phyloP scores from a whole-genome alignment of 73 alveolate species.

The Paramecium caudatum region DNA sequence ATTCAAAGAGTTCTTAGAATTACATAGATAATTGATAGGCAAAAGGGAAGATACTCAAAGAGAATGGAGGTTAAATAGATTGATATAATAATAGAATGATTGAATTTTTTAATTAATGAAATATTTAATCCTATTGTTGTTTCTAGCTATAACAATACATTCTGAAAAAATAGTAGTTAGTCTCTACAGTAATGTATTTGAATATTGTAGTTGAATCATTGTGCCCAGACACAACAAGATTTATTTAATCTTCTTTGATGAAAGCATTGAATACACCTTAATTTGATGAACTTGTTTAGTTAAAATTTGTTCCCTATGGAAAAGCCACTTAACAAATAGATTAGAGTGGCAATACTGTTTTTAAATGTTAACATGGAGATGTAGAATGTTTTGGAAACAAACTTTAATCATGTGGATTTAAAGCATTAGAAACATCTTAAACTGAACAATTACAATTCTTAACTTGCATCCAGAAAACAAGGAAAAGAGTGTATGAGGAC shows the following conservation, averaged over 20 bases:
- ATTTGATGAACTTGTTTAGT: conserved; percentile 20
- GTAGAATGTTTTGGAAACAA: conserved; percentile 49
- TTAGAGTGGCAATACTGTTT: not conserved
- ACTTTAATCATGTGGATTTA: conserved; percentile 50
- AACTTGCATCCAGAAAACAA: not conserved
- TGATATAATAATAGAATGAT: too few relatives aligned
- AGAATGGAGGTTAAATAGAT: too few relatives aligned
- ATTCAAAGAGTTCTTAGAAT: too few relatives aligned
- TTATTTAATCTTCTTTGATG: conserved; percentile 19
- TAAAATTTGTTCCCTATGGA: conserved; percentile 28
- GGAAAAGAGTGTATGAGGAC: not conserved
- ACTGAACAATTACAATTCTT: not conserved
- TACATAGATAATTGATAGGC: too few relatives aligned
- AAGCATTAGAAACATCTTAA: conserved; percentile 2
- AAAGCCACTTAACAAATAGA: not conserved
- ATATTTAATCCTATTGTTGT: too few relatives aligned
- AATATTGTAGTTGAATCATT: conserved; percentile 37
- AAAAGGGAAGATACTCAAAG: too few relatives aligned
- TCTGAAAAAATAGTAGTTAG: not conserved
- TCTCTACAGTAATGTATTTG: not conserved
- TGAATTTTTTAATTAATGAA: too few relatives aligned
- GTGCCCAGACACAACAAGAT: conserved; percentile 47
- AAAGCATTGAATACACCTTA: not conserved
- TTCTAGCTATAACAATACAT: too few relatives aligned
- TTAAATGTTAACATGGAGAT: conserved; percentile 51